Evolutionary conservation across 129 eudicot genomes (phyloP), one percentile per base, ranked within the genome.

Genomic region (Escallonia herrerae): DNA sequence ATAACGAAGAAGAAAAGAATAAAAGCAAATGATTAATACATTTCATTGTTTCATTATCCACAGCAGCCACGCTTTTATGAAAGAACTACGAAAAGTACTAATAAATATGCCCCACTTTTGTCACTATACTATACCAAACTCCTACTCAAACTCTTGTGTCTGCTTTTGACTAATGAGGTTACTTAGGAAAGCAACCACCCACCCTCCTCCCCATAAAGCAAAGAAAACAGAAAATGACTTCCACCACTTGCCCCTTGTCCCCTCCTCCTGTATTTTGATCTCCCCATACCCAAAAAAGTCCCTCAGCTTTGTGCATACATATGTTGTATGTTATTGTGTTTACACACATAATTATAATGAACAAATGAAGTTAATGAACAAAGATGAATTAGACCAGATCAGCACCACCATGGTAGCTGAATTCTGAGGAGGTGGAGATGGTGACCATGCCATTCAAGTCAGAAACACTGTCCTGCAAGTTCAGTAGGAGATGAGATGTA

Each of bases 381-480:
- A 51, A 51, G 13, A 33, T 12, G 8, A 10, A 45, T 68, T 63
- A 87, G 37, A 88, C 84, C 68, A 84, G 53, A 62, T 77, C 86
- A 56, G 71, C 65, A 69, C 74, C 73, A 37, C 76, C 86, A 60
- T 74, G 69, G 77, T 73, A 79, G 68, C 89, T 72, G 10, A 49
- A 63, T 50, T 89, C 94, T 4, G 96, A 86, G 15, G 97, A 83
- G 40, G 82, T 74, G 70, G 97, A 90, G 65, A 86, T 45, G n/a
- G 79, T 76, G 69, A 90, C 65, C 75, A 81, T 10, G 11, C 76
- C 97, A 80, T 90, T 90, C 73, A 80, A 77, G 69, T 90, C 97
- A 48, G 97, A 90, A 2, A 82, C 93, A 74, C 95, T 90, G 44
- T 90, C 97, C 65, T 90, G 97, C 82, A 90, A 82, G 53, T 63